A percentile compares a stretch with the other conserved stretches of the same genome.
Conservation (phyloP, 768 basidiomycete species). For the Termitomyces bulborhizus region DNA sequence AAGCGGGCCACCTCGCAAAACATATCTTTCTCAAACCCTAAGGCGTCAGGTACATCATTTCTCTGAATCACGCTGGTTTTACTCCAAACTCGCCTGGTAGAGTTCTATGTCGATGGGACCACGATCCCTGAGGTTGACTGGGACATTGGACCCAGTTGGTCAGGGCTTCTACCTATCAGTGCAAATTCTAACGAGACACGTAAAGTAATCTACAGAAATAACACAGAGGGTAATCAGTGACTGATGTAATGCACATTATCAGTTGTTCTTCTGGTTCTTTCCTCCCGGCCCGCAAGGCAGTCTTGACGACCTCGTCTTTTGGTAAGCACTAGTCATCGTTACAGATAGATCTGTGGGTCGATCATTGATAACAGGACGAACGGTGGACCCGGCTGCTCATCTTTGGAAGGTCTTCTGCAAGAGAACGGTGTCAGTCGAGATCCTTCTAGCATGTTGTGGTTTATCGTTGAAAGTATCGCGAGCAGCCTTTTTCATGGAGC, state of each 20-base stretch:
- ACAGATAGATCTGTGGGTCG: neutral
- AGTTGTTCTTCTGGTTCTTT: neutral
- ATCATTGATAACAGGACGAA: neutral
- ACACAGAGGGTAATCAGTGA: neutral
- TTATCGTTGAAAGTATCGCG: neutral
- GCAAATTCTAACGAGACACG: neutral
- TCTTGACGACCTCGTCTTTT: neutral
- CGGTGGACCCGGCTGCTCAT: neutral
- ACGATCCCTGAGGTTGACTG: neutral
- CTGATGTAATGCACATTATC: too few relatives aligned
- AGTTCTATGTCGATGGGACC: neutral
- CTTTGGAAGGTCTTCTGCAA: neutral
- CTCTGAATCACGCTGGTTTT: neutral
- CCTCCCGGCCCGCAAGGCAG: neutral
- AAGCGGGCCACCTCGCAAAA: neutral
- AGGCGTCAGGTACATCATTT: slow-evolving; percentile 5
- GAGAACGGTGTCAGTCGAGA: neutral
- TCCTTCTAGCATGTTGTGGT: neutral
- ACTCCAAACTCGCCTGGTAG: neutral
- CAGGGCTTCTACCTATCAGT: neutral
- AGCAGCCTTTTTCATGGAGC: neutral
- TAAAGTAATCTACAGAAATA: neutral
- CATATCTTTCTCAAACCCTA: slow-evolving; percentile 11
- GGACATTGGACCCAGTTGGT: neutral
- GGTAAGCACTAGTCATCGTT: neutral